A percentile compares a stretch with the other conserved stretches of the same genome.
Conservation (phyloP, 2,329 filamentous ascomycete genomes). For the Arthroderma uncinatum region DNA sequence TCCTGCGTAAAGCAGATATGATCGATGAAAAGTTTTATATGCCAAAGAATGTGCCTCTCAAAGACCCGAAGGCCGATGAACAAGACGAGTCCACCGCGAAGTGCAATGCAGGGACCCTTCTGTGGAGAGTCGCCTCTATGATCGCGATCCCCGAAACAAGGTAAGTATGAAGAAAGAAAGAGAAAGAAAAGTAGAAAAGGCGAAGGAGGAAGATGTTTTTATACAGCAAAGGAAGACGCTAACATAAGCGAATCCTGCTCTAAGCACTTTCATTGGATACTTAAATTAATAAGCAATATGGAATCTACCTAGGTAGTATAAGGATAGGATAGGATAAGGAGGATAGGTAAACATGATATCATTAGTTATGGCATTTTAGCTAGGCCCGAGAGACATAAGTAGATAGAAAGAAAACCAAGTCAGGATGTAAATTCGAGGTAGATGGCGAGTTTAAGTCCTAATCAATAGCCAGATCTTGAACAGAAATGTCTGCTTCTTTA, state of each 20-base stretch:
- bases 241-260: not conserved
- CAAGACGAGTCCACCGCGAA: conserved; percentile 40
- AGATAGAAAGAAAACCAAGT: not conserved
- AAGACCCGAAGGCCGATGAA: conserved; percentile 41
- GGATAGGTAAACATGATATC: not conserved
- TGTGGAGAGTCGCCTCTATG: conserved; percentile 36
- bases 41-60: conserved; percentile 43
- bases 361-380: not conserved
- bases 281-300: not conserved
- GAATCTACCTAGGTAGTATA: no score
- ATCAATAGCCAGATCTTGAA: not conserved
- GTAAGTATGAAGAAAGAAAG: conserved; percentile 43
- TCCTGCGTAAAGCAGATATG: conserved; percentile 11
- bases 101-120: conserved; percentile 48
- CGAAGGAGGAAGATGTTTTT: conserved; percentile 19
- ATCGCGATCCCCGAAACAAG: conserved; percentile 40
- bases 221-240: conserved; percentile 16
- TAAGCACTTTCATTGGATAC: not conserved
- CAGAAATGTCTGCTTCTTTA: not conserved
- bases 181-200: conserved; percentile 25
- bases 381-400: not conserved
- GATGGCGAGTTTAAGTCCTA: not conserved
- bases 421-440: not conserved
- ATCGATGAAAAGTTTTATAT: conserved; percentile 14
- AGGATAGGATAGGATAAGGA: not conserved